Evolutionary conservation across 2,329 filamentous ascomycete genomes (phyloP).

Genomic region (Domatiomyces catenatus): DNA sequence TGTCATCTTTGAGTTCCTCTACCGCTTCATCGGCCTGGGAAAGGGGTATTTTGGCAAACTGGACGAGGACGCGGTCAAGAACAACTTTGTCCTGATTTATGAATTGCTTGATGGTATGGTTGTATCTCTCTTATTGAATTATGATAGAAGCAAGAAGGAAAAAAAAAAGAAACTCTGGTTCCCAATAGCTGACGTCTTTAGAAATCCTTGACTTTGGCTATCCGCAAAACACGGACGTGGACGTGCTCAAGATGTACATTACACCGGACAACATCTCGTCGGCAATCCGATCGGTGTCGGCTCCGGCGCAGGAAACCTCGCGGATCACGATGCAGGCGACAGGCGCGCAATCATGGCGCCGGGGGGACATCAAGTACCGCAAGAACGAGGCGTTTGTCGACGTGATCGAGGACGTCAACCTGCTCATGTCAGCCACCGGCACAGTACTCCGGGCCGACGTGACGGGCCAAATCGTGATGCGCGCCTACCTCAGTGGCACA

Average conservation of each 20-base stretch:
- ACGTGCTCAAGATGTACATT: slow-evolving; percentile 99
- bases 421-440: slow-evolving; percentile 96
- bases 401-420: slow-evolving; percentile 96
- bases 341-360: slow-evolving; percentile 88
- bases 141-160: too few species aligned
- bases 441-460: slow-evolving; percentile 91
- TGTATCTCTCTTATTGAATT: neutral
- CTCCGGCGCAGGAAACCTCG: slow-evolving; percentile 61
- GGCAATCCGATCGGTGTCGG: slow-evolving; percentile 29
- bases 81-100: slow-evolving; percentile 98
- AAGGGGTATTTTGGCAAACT: slow-evolving; percentile 98
- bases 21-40: slow-evolving; percentile 75
- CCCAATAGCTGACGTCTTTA: slow-evolving; percentile 22
- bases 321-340: slow-evolving; percentile 99
- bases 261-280: slow-evolving; percentile 98
- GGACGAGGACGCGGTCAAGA: slow-evolving; percentile 98
- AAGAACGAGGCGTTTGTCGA: slow-evolving; percentile 99
- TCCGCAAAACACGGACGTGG: slow-evolving; percentile 95
- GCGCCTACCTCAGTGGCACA: slow-evolving; percentile 87
- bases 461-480: slow-evolving; percentile 95
- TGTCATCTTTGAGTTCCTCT: slow-evolving; percentile 93
- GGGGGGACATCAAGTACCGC: slow-evolving; percentile 94
- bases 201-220: slow-evolving; percentile 99
- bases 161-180: too few species aligned
- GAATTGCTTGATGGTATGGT: slow-evolving; percentile 75